phyloP scores from a whole-genome alignment of 2,329 filamentous ascomycete genomes.

The Didymella pomorum region DNA sequence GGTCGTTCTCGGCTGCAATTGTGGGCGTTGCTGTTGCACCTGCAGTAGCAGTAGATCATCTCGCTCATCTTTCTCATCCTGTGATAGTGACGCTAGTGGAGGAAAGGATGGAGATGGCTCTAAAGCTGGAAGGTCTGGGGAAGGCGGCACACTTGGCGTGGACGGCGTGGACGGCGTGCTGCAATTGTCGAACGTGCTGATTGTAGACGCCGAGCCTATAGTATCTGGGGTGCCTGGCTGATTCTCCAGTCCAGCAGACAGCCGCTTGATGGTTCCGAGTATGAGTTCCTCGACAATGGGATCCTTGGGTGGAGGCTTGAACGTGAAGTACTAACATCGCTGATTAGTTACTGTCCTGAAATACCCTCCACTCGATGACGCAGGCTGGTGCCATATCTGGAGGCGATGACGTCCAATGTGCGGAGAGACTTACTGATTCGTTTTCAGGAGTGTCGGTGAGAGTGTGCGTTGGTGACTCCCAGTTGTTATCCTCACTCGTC shows the following conservation, averaged over 20 bases:
- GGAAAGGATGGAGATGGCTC: neutral
- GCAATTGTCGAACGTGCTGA: neutral
- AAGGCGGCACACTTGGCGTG: neutral
- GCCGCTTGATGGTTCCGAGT: neutral
- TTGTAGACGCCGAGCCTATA: neutral
- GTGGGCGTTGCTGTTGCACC: neutral
- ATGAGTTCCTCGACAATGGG: neutral
- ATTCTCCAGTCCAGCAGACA: neutral
- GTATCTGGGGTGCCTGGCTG: neutral
- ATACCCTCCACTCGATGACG: too few species aligned
- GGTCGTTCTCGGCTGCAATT: neutral
- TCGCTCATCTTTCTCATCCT: neutral
- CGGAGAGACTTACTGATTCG: neutral
- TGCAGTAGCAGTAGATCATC: too few species aligned
- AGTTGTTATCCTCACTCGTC: too few species aligned
- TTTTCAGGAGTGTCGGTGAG: neutral
- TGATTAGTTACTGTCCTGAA: neutral
- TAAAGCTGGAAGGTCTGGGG: neutral
- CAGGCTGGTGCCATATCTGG: neutral
- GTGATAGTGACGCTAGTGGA: neutral
- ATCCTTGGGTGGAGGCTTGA: neutral
- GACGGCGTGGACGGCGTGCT: neutral
- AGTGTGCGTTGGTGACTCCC: neutral
- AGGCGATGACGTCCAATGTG: neutral
- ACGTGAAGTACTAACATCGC: neutral